Evolutionary conservation across 306 rosid genomes (phyloP), one percentile per base, ranked within the genome.

Genomic region (Betula pendula): DNA sequence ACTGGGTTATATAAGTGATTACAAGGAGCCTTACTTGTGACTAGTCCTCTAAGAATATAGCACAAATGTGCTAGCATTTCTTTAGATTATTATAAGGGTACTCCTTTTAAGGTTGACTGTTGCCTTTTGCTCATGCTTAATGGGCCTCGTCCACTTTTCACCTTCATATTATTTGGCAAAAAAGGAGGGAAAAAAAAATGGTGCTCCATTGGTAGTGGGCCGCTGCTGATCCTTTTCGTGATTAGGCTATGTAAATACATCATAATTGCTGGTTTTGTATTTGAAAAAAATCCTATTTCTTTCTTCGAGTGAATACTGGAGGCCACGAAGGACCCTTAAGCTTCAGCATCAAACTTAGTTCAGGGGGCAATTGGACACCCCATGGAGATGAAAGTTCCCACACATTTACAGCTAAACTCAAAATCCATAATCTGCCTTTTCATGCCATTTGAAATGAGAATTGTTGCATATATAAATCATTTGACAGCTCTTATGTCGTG

Each of bases 301-400:
- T 52, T 25, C 12, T 52, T 52, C 13, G 25, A 7, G 59, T 6
- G 59, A 52, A n/a, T 8, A 4, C 8, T 49, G 6, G 53, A 48
- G 52, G 16, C 53, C 6, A 14, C 16, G 19, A 49, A 17, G 8
- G 58, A 12, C 58, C 17, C 17, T 38, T 11, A 8, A n/a, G 25
- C 58, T 52, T n/a, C 58, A 52, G 58, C 58, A 52, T 55, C 63
- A n/a, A 22, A 55, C 63, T 55, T 24, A 20, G 63, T 24, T 55
- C 22, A 55, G 31, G 58, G 58, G 58, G 33, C 24, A 20, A 22
- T 20, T 55, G 31, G 31, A 55, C 63, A 22, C 27, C 63, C 24
- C 5, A 11, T 22, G 63, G 63, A 55, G 29, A 24, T 20, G 15
- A 55, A 55, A 13, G 22, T 51, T 51, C 58, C 22, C 9, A 51